Conservation (phyloP, 495 filamentous ascomycete species). For the Daldinia decipiens region DNA sequence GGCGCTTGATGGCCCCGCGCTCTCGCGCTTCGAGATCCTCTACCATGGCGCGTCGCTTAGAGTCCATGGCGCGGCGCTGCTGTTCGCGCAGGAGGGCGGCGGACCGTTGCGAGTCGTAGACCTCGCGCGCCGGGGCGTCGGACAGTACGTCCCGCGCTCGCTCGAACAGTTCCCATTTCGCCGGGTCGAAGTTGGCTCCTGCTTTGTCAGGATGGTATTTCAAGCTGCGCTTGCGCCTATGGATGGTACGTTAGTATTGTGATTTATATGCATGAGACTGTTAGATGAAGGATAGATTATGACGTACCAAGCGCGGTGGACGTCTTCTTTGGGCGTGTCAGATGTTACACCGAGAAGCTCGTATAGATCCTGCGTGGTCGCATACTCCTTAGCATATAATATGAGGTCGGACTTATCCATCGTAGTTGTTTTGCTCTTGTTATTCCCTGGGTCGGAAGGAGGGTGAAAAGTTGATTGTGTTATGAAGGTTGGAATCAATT, state of each 20-base stretch:
- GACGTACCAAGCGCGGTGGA: constrained; percentile 57
- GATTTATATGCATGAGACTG: not conserved
- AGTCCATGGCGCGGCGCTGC: constrained; percentile 46
- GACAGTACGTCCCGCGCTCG: constrained; percentile 58
- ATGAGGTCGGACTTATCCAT: constrained; percentile 54
- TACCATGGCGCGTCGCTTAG: constrained; percentile 45
- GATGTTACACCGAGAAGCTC: constrained; percentile 56
- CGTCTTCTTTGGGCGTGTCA: constrained; percentile 53
- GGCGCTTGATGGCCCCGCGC: constrained; percentile 43
- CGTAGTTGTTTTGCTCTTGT: constrained; percentile 12
- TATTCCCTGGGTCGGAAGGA: constrained; percentile 20
- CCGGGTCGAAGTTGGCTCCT: constrained; percentile 56
- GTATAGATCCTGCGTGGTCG: constrained; percentile 56
- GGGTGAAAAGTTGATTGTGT: not conserved
- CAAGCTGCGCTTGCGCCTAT: constrained; percentile 52
- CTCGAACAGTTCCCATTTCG: constrained; percentile 59
- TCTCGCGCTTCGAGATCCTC: constrained; percentile 52
- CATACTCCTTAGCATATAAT: constrained; percentile 54
- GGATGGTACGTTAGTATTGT: constrained; percentile 11
- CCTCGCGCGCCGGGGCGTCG: constrained; percentile 51
- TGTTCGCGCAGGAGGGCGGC: constrained; percentile 52
- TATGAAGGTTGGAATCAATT: not conserved
- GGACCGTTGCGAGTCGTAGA: constrained; percentile 55
- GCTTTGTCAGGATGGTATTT: constrained; percentile 65
- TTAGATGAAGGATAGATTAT: not conserved